phyloP scores from a whole-genome alignment of 441 rosid genomes.

The Kokia cookei region DNA sequence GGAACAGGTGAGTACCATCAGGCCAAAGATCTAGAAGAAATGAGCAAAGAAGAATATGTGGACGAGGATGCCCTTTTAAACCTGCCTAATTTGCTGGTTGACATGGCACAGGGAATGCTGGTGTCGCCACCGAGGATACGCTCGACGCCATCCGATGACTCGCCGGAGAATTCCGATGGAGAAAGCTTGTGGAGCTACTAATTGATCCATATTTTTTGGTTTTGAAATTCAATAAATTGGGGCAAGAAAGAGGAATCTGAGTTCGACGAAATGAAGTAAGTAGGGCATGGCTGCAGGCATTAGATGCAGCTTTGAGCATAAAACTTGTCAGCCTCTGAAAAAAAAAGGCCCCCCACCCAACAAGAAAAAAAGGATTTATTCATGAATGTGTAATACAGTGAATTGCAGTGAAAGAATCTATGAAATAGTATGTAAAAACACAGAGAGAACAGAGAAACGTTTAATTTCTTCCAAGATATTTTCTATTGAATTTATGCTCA shows the following conservation, averaged over 20 bases:
- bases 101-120: conserved; percentile 92
- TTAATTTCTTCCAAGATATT: too few species aligned
- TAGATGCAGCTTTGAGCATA: neutral
- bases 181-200: conserved; percentile 74
- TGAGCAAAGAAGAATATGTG: conserved; percentile 30
- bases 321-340: neutral
- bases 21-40: neutral
- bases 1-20: neutral
- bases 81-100: conserved; percentile 74
- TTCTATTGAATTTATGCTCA: too few species aligned
- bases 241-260: neutral
- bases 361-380: neutral
- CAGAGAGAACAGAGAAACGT: too few species aligned
- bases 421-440: too few species aligned
- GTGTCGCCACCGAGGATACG: conserved; percentile 74
- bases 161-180: conserved; percentile 51
- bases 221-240: neutral
- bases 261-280: neutral
- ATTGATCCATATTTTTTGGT: neutral
- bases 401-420: neutral
- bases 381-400: neutral
- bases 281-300: neutral
- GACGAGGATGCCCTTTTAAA: conserved; percentile 76
- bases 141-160: conserved; percentile 46
- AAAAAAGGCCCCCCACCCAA: neutral